These are phyloP conservation scores for Pichia paraexigua DNA, from an alignment of 805 yeast genomes.

Conservation along the genomic window DNA sequence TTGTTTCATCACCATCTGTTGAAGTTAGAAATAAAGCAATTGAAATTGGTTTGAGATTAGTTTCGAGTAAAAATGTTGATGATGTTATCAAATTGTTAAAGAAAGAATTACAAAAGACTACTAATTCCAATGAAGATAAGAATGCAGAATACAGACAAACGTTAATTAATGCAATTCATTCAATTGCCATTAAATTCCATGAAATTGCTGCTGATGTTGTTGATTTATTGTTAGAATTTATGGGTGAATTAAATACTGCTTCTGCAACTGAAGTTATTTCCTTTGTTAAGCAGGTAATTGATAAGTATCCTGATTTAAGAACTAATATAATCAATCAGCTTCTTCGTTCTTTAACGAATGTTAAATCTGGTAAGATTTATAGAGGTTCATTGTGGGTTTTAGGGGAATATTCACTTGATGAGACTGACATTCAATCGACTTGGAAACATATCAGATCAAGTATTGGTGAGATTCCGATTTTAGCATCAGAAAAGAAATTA, in stretches of 20 bases:
- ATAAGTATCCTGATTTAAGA: conserved; percentile 78
- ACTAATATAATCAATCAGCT: conserved; percentile 55
- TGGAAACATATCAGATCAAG: conserved; percentile 82
- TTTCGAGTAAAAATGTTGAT: conserved; percentile 83
- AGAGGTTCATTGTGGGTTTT: conserved; percentile 93
- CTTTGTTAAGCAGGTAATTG: conserved; percentile 93
- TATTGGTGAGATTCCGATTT: conserved; percentile 86
- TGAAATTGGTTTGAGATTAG: conserved; percentile 70
- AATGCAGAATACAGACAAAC: conserved; percentile 81
- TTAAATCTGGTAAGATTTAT: conserved; percentile 83
- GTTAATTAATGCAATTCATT: conserved; percentile 80
- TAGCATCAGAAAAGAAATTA: conserved; percentile 58
- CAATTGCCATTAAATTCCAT: conserved; percentile 77
- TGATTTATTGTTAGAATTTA: conserved; percentile 75
- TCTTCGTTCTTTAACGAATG: conserved; percentile 49
- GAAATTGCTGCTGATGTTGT: conserved; percentile 92
- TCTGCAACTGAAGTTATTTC: conserved; percentile 85
- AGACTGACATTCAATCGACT: conserved; percentile 62
- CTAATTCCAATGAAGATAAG: conserved; percentile 68
- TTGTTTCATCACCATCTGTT: conserved; percentile 78
- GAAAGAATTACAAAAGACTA: conserved; percentile 77
- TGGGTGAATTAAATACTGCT: conserved; percentile 73
- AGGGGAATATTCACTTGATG: conserved; percentile 82
- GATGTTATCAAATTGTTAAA: conserved; percentile 87
- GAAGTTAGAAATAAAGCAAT: conserved; percentile 88